phyloP scores from a whole-genome alignment of 2,329 filamentous ascomycete genomes.

The Eutypa lata region DNA sequence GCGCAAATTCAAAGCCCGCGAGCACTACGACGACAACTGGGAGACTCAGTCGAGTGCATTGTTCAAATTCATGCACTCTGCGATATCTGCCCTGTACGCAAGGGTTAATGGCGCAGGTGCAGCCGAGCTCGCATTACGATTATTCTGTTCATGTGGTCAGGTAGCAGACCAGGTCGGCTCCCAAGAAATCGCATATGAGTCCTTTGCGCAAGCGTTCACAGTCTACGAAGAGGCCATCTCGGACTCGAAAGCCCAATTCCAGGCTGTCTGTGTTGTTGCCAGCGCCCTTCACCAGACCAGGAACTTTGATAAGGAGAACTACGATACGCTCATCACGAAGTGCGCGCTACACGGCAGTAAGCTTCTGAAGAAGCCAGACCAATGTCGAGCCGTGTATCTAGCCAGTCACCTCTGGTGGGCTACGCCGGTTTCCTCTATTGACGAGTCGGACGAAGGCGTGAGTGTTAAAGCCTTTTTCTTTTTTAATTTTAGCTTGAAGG shows the following conservation, averaged over 20 bases:
- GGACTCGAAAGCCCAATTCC: conserved; percentile 95
- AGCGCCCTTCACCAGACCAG: conserved; percentile 84
- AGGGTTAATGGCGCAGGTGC: conserved; percentile 74
- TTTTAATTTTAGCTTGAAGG: neutral
- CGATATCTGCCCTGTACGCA: conserved; percentile 81
- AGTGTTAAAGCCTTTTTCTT: no score
- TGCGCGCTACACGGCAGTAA: conserved; percentile 96
- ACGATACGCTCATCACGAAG: conserved; percentile 97
- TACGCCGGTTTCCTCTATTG: conserved; percentile 72
- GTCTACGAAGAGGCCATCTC: conserved; percentile 96
- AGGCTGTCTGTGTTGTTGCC: conserved; percentile 92
- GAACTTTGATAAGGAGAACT: conserved; percentile 94
- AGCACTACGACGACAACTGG: conserved; percentile 73
- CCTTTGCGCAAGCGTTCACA: conserved; percentile 96
- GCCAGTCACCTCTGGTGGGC: conserved; percentile 99
- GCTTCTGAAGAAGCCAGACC: conserved; percentile 93
- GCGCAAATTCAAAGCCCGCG: conserved; percentile 80
- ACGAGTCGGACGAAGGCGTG: conserved; percentile 67
- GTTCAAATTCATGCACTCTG: conserved; percentile 93
- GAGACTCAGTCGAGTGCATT: conserved; percentile 67
- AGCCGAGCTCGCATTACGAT: conserved; percentile 81
- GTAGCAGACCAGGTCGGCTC: conserved; percentile 88
- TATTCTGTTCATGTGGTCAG: conserved; percentile 90
- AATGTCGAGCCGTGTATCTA: conserved; percentile 93
- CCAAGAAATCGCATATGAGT: conserved; percentile 96